Base-by-base conservation (phyloP, 805 yeast species). In the Metschnikowia bowlesiae region DNA sequence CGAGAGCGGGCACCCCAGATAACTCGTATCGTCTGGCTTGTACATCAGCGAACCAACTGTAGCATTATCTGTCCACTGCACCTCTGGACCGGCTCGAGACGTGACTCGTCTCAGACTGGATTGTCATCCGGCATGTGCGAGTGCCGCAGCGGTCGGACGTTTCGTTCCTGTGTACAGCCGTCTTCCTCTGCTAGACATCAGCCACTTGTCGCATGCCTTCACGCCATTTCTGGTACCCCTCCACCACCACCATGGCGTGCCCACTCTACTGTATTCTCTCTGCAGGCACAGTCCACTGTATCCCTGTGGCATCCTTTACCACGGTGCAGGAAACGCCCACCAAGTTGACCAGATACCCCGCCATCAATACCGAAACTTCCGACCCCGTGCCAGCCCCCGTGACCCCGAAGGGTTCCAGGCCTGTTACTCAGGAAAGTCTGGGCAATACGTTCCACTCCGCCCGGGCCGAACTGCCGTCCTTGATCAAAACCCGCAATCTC, bases 261-360 rank as follows among this genome's bases (percentile, higher is more conserved):
- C 64, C 67, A 8, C 58, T 63, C 6, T 63, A 62, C 48, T 64
- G 67, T 48, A 60, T 64, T 18, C 54, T 64, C 11, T 53, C 65
- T 22, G 61, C 59, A 29, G 63, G 65, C 30, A 47, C 55, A 14
- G 62, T 64, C 26, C 67, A 63, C 51, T 64, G 67, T 44, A 55
- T 64, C 5, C 67, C 67, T 8, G 56, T 61, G 38, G 51, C 59
- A n/a, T 49, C 61, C 3, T 57, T 62, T 49, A 43, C 49, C 18
- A 28, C 50, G 8, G 39, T 44, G 13, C 51, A 48, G 33, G 51
- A 29, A 3, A 39, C 53, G 8, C 53, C 52, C n/a, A 49, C 38
- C 3, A 52, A 54, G 37, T 46, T 57, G 42, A 34, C 54, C 13
- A 49, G 57, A 16, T 45, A 28, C 29, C 57, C 57, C 29, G 36